Conservation (phyloP, 768 basidiomycete species). For the Glaciozyma antarctica region DNA sequence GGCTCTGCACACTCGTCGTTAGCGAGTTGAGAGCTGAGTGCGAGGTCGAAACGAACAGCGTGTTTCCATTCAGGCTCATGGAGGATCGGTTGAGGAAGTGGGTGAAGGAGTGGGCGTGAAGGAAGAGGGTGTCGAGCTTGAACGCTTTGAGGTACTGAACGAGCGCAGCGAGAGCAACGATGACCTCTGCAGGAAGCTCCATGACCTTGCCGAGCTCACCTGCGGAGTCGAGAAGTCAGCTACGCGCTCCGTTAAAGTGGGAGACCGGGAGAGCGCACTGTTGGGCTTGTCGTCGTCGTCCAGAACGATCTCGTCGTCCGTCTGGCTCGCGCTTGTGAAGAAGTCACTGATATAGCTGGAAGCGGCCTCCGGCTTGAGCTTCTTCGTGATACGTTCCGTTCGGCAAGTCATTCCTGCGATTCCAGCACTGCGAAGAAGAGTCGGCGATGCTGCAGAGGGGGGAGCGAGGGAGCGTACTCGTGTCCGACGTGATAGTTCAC, state of each 20-base stretch:
- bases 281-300: slow-evolving; percentile 36
- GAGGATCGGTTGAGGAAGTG: slow-evolving; percentile 62
- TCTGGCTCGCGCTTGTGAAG: slow-evolving; percentile 4
- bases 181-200: slow-evolving; percentile 52
- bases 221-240: neutral
- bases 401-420: slow-evolving; percentile 7
- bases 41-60: slow-evolving; percentile 46
- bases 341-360: slow-evolving; percentile 9
- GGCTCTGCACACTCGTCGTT: neutral
- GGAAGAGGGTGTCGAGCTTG: slow-evolving; percentile 64
- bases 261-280: neutral
- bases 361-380: slow-evolving; percentile 5
- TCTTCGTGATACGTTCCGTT: slow-evolving; percentile 21
- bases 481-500: slow-evolving; percentile 52
- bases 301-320: slow-evolving; percentile 37
- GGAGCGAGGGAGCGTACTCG: slow-evolving; percentile 3
- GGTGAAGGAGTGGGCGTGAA: slow-evolving; percentile 35
- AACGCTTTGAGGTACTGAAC: slow-evolving; percentile 64
- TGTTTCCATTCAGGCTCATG: slow-evolving; percentile 84
- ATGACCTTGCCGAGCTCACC: slow-evolving; percentile 46
- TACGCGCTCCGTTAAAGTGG: neutral
- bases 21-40: slow-evolving; percentile 2
- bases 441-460: slow-evolving; percentile 46
- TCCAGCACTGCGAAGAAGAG: slow-evolving; percentile 4
- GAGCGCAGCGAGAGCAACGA: slow-evolving; percentile 62